Base-by-base conservation (phyloP, 2,329 filamentous ascomycete genomes). In the Colletotrichum phormii region DNA sequence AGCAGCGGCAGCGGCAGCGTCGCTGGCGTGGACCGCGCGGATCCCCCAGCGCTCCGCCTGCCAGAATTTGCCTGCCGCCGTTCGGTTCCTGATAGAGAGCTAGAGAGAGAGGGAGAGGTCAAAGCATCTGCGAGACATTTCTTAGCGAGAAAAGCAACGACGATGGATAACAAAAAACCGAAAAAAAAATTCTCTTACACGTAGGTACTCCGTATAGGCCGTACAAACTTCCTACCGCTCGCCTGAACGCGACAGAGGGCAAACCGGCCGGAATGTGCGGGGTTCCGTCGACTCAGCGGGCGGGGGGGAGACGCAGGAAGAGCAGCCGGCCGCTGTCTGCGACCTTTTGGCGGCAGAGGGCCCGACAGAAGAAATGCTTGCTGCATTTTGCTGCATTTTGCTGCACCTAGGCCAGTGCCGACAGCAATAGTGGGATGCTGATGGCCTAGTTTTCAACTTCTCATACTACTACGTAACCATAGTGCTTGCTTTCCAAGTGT, bases 101-200 rank as follows among this genome's bases (percentile, higher is more conserved):
- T 2, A 29, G 26, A 29, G 26, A 29, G 26, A 29, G 26, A 29
- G 24, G 24, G 24, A 26, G 24, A 63, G 59, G 65, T 64, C 59
- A 70, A 69, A 69, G 70, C 65, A 60, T 53, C 53, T 54, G 66
- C 59, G 37, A 69, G 70, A 69, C 65, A 69, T 46, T 59, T 72
- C 58, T 63, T 24, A 53, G 65, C 37, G 65, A 64, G 46, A 64
- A 72, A 72, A 72, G 65, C 49, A 72, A 72, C 59, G 24, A 37
- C 18, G 6, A 29, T 13, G n/a, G n/a, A 49, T 49, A 31, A 51
- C 35, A 42, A 46, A 5, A 29, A 29, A 5, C 3, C 26, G 3
- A 29, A 29, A 29, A 12, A 53, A 63, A 46, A 67, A 37, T 42
- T 7, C 15, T 51, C 51, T 62, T 26, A 26, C 66, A 33, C 35